phyloP scores from a whole-genome alignment of 495 filamentous ascomycete genomes.

The Talaromyces proteolyticus region DNA sequence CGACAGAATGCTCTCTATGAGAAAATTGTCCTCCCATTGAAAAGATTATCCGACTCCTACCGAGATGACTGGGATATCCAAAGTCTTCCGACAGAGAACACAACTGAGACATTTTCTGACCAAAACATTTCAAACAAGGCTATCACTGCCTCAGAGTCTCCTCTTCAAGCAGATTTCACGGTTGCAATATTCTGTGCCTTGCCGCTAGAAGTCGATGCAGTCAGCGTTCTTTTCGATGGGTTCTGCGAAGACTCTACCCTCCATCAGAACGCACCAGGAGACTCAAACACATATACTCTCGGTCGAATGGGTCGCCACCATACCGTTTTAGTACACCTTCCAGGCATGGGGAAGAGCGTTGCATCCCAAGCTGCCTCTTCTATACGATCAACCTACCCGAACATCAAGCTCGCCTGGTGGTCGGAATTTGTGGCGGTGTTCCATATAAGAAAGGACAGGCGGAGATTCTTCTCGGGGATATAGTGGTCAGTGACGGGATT shows the following conservation, averaged over 20 bases:
- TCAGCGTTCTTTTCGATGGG: slow-evolving; percentile 3
- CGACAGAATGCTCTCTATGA: background rate
- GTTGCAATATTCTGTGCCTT: slow-evolving; percentile 13
- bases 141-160: background rate
- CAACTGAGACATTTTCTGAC: background rate
- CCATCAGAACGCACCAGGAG: slow-evolving; percentile 14
- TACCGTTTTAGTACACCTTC: slow-evolving; percentile 27
- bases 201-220: slow-evolving; percentile 17
- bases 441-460: slow-evolving; percentile 8
- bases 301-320: slow-evolving; percentile 27
- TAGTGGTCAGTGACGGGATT: slow-evolving; percentile 32
- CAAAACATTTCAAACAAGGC: background rate
- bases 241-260: background rate
- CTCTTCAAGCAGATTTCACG: background rate
- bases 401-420: slow-evolving; percentile 17
- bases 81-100: background rate
- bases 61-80: background rate
- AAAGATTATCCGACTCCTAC: background rate
- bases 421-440: slow-evolving; percentile 24
- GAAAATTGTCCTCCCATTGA: background rate
- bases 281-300: slow-evolving; percentile 26
- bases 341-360: slow-evolving; percentile 26
- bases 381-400: slow-evolving; percentile 23
- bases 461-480: slow-evolving; percentile 34
- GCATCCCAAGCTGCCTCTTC: slow-evolving; percentile 20